These are phyloP conservation scores for Alternaria rosae DNA, from an alignment of 2,329 filamentous ascomycete species.

Conservation along the genomic window DNA sequence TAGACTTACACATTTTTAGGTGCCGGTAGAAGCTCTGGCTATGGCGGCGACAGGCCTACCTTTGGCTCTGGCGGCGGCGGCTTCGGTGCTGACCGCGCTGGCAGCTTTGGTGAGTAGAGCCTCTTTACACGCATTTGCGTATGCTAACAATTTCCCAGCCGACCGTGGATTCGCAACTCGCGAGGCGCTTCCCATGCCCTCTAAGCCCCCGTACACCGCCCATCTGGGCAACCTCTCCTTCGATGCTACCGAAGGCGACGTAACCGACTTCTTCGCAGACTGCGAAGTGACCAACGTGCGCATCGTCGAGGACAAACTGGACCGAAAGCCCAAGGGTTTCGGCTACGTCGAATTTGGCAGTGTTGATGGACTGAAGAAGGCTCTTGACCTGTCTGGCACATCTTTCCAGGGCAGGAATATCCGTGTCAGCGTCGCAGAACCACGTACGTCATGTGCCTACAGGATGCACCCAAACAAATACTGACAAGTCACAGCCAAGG, in stretches of 20 bases:
- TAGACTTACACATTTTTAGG: constrained; percentile 36
- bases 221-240: constrained; percentile 97
- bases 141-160: constrained; percentile 28
- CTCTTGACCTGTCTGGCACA: constrained; percentile 80
- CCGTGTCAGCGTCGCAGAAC: constrained; percentile 94
- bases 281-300: constrained; percentile 90
- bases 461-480: neutral
- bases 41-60: constrained; percentile 59
- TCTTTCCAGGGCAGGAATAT: constrained; percentile 89
- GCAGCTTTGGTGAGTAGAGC: constrained; percentile 49
- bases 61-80: constrained; percentile 53
- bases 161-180: constrained; percentile 56
- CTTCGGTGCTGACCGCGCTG: constrained; percentile 47
- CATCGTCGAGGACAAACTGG: constrained; percentile 95
- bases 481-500: constrained; percentile 72
- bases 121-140: constrained; percentile 6
- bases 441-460: constrained; percentile 71
- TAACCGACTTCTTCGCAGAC: constrained; percentile 83
- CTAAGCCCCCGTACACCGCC: constrained; percentile 92
- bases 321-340: constrained; percentile 95
- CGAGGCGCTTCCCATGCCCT: constrained; percentile 84
- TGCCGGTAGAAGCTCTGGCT: constrained; percentile 53
- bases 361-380: constrained; percentile 89
- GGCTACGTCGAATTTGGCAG: constrained; percentile 95
- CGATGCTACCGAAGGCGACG: constrained; percentile 83